These are phyloP conservation scores for Suillus occidentalis DNA, from an alignment of 768 basidiomycete genomes.

Conservation along the genomic window DNA sequence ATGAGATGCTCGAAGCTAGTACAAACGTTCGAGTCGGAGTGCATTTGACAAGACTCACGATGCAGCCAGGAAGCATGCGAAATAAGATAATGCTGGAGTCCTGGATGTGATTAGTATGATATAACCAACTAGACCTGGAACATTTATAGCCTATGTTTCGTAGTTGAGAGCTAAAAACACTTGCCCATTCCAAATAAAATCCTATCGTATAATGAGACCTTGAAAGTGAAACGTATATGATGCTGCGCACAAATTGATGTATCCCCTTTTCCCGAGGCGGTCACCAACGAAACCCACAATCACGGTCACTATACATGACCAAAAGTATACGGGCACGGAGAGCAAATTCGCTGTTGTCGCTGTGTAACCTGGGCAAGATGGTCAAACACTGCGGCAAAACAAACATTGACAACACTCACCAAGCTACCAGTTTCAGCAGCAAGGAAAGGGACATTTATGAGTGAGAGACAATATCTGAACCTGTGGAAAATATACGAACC, in stretches of 20 bases:
- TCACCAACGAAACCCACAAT: slow-evolving; percentile 64
- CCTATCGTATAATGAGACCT: neutral
- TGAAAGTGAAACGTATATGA: neutral
- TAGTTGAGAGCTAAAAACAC: neutral
- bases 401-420: neutral
- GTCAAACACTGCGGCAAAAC: neutral
- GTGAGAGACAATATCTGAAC: neutral
- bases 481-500: slow-evolving; percentile 33
- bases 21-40: slow-evolving; percentile 5
- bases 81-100: slow-evolving; percentile 65
- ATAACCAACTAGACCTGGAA: slow-evolving; percentile 54
- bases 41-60: slow-evolving; percentile 45
- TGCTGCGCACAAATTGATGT: slow-evolving; percentile 57
- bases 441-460: neutral
- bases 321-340: slow-evolving; percentile 75
- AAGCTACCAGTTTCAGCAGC: neutral
- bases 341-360: slow-evolving; percentile 72
- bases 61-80: slow-evolving; percentile 69
- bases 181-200: slow-evolving; percentile 33
- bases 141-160: neutral
- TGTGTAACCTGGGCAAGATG: slow-evolving; percentile 44
- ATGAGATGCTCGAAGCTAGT: neutral
- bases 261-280: slow-evolving; percentile 51
- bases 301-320: slow-evolving; percentile 68
- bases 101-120: slow-evolving; percentile 64